These are phyloP conservation scores for Kokia cookei DNA, from an alignment of 441 rosid genomes.

Conservation along the genomic window DNA sequence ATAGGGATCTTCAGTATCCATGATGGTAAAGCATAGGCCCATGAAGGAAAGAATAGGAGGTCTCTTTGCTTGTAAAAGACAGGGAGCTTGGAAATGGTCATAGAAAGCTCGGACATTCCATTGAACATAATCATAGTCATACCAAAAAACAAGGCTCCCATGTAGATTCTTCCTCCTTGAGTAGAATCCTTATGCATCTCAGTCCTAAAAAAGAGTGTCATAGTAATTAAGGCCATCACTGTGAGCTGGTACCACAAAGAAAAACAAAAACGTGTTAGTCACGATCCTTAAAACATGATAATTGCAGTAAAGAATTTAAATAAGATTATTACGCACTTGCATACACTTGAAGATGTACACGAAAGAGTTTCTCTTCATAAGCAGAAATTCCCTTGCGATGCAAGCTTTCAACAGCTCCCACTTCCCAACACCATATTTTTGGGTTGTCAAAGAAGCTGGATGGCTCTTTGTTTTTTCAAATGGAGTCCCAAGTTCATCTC, in stretches of 20 bases:
- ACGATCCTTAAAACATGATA: neutral
- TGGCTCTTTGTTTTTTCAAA: slow-evolving; percentile 66
- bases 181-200: slow-evolving; percentile 44
- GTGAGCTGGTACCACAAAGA: slow-evolving; percentile 30
- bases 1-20: slow-evolving; percentile 64
- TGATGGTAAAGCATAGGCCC: slow-evolving; percentile 71
- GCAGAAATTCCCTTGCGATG: slow-evolving; percentile 64
- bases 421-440: slow-evolving; percentile 52
- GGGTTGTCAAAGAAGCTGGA: slow-evolving; percentile 64
- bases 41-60: slow-evolving; percentile 65
- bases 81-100: slow-evolving; percentile 84
- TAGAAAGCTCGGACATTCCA: slow-evolving; percentile 58
- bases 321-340: slow-evolving; percentile 38
- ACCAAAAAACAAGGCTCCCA: slow-evolving; percentile 58
- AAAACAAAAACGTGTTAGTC: neutral
- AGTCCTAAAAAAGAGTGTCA: slow-evolving; percentile 61
- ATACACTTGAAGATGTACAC: slow-evolving; percentile 67
- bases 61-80: slow-evolving; percentile 91
- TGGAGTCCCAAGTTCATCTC: slow-evolving; percentile 50
- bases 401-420: slow-evolving; percentile 67
- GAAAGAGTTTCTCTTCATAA: slow-evolving; percentile 88
- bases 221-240: slow-evolving; percentile 27
- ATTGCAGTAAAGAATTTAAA: neutral
- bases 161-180: slow-evolving; percentile 45
- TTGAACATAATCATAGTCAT: slow-evolving; percentile 48